Evolutionary conservation across 768 basidiomycete genomes (phyloP).

Genomic region (Mrakia blollopis): DNA sequence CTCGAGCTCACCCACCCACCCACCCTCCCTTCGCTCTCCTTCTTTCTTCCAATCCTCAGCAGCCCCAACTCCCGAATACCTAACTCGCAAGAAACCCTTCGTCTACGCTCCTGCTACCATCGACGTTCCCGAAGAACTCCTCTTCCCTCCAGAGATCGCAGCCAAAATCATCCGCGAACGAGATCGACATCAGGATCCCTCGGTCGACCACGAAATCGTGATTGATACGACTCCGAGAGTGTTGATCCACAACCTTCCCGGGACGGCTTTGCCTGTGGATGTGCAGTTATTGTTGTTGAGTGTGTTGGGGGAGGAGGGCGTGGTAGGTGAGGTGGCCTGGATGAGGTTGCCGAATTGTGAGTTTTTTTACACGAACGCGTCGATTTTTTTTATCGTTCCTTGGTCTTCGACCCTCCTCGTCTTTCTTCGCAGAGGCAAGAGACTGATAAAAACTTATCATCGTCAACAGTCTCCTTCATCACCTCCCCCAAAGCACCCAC

Average conservation of each 20-base stretch:
- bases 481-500: neutral
- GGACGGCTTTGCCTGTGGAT: neutral
- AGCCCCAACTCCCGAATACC: too few species aligned
- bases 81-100: neutral
- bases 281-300: neutral
- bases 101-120: neutral
- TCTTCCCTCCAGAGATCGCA: neutral
- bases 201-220: neutral
- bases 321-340: neutral
- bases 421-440: neutral
- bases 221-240: neutral
- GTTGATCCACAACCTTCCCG: neutral
- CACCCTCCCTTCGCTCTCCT: neutral
- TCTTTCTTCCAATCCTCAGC: neutral
- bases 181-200: neutral
- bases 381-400: neutral
- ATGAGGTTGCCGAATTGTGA: constrained; percentile 10
- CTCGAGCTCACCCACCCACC: neutral
- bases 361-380: neutral
- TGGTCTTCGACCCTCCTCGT: too few species aligned
- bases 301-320: neutral
- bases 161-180: neutral
- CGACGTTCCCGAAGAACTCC: neutral
- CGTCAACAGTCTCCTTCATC: neutral
- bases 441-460: too few species aligned